Conservation (phyloP, 129 eudicot species). For the Scalesia atractyloides region DNA sequence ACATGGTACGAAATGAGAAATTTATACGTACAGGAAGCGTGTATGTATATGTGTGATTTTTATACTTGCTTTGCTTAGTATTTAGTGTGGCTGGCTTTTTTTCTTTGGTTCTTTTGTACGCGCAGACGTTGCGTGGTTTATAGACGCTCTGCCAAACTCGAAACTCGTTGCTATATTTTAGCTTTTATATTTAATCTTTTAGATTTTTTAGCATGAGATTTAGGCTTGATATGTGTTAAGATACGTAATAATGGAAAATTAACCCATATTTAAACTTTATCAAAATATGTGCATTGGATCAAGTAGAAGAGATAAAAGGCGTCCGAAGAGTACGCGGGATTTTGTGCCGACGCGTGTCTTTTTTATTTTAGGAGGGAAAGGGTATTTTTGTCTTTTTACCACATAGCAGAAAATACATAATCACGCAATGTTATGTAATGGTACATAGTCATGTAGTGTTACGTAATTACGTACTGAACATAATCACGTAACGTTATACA, state of each 20-base stretch:
- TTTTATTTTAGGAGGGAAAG: too few relatives aligned
- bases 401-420: too few relatives aligned
- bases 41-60: conserved; percentile 29
- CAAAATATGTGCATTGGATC: too few relatives aligned
- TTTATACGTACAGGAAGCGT: conserved; percentile 27
- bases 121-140: conserved; percentile 19
- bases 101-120: conserved; percentile 7
- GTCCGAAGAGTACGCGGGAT: too few relatives aligned
- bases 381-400: too few relatives aligned
- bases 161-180: not conserved
- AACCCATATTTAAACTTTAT: too few relatives aligned
- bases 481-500: too few relatives aligned
- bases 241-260: not conserved
- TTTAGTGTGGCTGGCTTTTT: conserved; percentile 2
- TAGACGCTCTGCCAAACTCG: not conserved
- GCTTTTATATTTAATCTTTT: not conserved
- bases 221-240: not conserved
- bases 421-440: too few relatives aligned
- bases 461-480: too few relatives aligned
- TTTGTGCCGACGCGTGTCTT: too few relatives aligned
- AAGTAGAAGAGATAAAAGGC: too few relatives aligned
- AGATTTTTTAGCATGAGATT: not conserved
- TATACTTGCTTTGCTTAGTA: not conserved
- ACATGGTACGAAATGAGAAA: conserved; percentile 43
- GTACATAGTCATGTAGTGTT: too few relatives aligned